phyloP scores from a whole-genome alignment of 345 rosid genomes.

The Syzygium jambos region DNA sequence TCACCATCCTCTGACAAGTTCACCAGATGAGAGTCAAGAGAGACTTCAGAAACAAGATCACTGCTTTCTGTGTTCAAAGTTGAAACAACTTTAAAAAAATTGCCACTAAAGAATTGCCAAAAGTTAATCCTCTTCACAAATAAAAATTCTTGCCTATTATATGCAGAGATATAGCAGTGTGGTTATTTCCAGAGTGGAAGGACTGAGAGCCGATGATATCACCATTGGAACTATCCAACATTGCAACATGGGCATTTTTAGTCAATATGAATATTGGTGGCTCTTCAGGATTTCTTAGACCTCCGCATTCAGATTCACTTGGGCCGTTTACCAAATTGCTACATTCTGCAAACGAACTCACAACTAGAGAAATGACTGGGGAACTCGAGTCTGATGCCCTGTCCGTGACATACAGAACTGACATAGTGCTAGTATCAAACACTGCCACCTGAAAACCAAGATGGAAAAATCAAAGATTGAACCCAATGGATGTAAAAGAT shows the following conservation, averaged over 20 bases:
- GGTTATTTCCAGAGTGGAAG: conserved; percentile 21
- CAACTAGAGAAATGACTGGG: conserved; percentile 48
- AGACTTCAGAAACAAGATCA: conserved; percentile 18
- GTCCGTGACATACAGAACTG: conserved; percentile 48
- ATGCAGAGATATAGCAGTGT: conserved; percentile 44
- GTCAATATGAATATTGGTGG: conserved; percentile 36
- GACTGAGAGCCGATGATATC: conserved; percentile 27
- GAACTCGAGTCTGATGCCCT: conserved; percentile 32
- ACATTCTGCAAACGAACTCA: conserved; percentile 24
- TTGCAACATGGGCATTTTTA: conserved; percentile 40
- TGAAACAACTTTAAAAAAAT: conserved; percentile 8
- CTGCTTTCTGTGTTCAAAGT: conserved; percentile 39
- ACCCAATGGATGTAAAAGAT: not conserved
- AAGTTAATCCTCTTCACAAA: not conserved
- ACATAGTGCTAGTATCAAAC: conserved; percentile 44
- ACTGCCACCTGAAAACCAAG: conserved; percentile 58
- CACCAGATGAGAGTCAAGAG: conserved; percentile 13
- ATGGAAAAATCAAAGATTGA: conserved; percentile 4
- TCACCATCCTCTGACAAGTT: conserved; percentile 17
- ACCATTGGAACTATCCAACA: conserved; percentile 53
- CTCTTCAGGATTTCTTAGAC: conserved; percentile 14
- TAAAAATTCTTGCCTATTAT: conserved; percentile 37
- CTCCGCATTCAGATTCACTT: conserved; percentile 15
- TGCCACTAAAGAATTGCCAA: not conserved
- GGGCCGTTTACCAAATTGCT: conserved; percentile 8